A percentile compares a stretch with the other conserved stretches of the same genome.
Conservation (phyloP, 1,284 basidiomycete species). For the Cryptococcus depauperatus region DNA sequence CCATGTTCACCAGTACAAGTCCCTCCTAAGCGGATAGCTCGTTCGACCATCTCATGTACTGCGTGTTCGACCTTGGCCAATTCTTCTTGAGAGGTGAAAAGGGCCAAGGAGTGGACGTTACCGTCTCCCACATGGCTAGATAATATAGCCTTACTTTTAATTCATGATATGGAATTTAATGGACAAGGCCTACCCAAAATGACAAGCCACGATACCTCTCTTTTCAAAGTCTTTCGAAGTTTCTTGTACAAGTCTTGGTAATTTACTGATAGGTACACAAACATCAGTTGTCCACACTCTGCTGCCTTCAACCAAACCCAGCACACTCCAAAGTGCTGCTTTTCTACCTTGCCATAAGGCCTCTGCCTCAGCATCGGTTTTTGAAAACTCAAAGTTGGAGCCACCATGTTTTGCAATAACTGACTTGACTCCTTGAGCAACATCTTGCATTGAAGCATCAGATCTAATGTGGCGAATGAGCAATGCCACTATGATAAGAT, state of each 20-base stretch:
- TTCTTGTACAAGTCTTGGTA: slow-evolving; percentile 66
- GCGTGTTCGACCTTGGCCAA: slow-evolving; percentile 43
- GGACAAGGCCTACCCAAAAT: slow-evolving; percentile 36
- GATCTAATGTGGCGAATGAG: slow-evolving; percentile 38
- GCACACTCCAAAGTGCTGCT: slow-evolving; percentile 64
- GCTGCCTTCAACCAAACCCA: slow-evolving; percentile 58
- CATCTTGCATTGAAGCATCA: slow-evolving; percentile 55
- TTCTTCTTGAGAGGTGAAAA: slow-evolving; percentile 36
- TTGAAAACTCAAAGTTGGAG: slow-evolving; percentile 61
- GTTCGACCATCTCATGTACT: slow-evolving; percentile 47
- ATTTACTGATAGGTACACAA: slow-evolving; percentile 71
- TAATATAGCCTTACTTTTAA: slow-evolving; percentile 19
- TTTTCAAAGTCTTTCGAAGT: slow-evolving; percentile 63
- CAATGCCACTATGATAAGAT: neutral
- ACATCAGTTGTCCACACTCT: slow-evolving; percentile 76
- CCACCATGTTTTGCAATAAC: slow-evolving; percentile 62
- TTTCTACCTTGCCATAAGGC: slow-evolving; percentile 81
- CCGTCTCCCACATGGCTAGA: slow-evolving; percentile 82
- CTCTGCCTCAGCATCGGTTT: slow-evolving; percentile 58
- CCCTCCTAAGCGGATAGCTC: slow-evolving; percentile 47
- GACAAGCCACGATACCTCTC: slow-evolving; percentile 53
- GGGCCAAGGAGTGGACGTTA: slow-evolving; percentile 43
- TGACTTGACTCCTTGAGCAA: slow-evolving; percentile 53
- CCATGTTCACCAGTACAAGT: slow-evolving; percentile 70
- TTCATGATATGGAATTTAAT: neutral